These are phyloP conservation scores for Aspergillus sp. DNA, from an alignment of 2,329 filamentous ascomycete genomes.

Conservation along the genomic window DNA sequence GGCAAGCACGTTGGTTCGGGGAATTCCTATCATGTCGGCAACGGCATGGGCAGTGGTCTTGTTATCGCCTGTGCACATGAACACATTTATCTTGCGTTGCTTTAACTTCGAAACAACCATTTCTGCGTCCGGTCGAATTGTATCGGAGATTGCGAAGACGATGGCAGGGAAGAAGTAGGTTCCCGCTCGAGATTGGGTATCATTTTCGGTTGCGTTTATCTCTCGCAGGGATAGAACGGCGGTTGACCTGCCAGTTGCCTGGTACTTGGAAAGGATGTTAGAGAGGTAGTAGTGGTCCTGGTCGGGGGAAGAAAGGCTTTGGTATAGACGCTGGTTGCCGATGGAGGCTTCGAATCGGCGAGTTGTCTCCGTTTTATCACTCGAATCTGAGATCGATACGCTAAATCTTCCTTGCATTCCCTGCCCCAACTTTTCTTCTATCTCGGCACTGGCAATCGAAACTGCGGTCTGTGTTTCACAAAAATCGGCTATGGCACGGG, in stretches of 20 bases:
- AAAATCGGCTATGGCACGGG: slow-evolving; percentile 54
- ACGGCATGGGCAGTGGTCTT: slow-evolving; percentile 79
- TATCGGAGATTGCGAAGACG: slow-evolving; percentile 75
- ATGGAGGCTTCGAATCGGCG: slow-evolving; percentile 50
- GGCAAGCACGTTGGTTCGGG: slow-evolving; percentile 72
- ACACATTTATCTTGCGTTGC: slow-evolving; percentile 68
- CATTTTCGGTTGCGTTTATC: slow-evolving; percentile 12
- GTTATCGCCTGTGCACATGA: slow-evolving; percentile 94
- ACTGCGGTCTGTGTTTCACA: slow-evolving; percentile 36
- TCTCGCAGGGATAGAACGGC: slow-evolving; percentile 44
- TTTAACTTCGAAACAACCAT: slow-evolving; percentile 65
- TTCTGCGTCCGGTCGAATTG: slow-evolving; percentile 71
- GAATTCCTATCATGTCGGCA: slow-evolving; percentile 72
- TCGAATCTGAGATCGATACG: slow-evolving; percentile 23
- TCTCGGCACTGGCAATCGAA: slow-evolving; percentile 33
- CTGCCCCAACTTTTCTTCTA: slow-evolving; percentile 58
- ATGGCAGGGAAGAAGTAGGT: slow-evolving; percentile 53
- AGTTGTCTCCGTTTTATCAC: slow-evolving; percentile 13
- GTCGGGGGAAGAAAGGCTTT: slow-evolving; percentile 29
- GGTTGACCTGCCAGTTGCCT: slow-evolving; percentile 44
- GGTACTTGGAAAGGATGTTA: slow-evolving; percentile 38
- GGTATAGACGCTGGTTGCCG: slow-evolving; percentile 58
- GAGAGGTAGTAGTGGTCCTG: slow-evolving; percentile 35
- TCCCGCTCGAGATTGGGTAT: background rate
- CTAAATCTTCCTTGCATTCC: slow-evolving; percentile 56